Percentiles rank a stretch among this genome's conserved stretches.
phyloP scores from a whole-genome alignment of 768 basidiomycete genomes.

The Boletales sp. region DNA sequence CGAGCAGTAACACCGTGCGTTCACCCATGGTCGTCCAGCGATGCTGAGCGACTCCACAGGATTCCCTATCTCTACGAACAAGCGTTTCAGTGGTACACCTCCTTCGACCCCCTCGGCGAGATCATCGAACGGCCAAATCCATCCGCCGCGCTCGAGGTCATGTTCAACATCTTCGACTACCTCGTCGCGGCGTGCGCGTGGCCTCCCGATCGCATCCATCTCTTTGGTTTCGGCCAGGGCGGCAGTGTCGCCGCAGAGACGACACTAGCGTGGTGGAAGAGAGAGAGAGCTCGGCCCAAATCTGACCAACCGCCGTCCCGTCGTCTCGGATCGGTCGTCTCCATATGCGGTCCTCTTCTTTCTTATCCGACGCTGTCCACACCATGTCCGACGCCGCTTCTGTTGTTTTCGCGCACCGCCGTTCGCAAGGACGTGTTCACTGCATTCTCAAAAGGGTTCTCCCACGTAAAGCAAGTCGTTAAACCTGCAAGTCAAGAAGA shows the following conservation, averaged over 20 bases:
- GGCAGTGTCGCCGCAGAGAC: conserved; percentile 75
- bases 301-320: conserved; percentile 7
- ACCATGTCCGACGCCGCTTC: conserved; percentile 55
- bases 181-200: conserved; percentile 61
- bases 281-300: conserved; percentile 15
- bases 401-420: conserved; percentile 54
- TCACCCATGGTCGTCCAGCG: neutral
- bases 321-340: conserved; percentile 64
- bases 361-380: conserved; percentile 66
- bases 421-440: conserved; percentile 43
- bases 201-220: conserved; percentile 67
- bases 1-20: conserved; percentile 51
- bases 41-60: conserved; percentile 35
- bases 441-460: conserved; percentile 62
- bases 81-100: conserved; percentile 83
- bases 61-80: conserved; percentile 77
- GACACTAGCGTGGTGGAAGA: conserved; percentile 54
- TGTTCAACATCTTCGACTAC: conserved; percentile 51
- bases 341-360: conserved; percentile 69
- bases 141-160: conserved; percentile 55
- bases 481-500: conserved; percentile 29
- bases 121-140: conserved; percentile 70
- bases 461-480: conserved; percentile 45
- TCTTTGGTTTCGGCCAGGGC: conserved; percentile 89
- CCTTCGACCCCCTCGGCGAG: conserved; percentile 79